phyloP scores from a whole-genome alignment of 2,329 filamentous ascomycete genomes.

The Colletotrichum liaoningense region DNA sequence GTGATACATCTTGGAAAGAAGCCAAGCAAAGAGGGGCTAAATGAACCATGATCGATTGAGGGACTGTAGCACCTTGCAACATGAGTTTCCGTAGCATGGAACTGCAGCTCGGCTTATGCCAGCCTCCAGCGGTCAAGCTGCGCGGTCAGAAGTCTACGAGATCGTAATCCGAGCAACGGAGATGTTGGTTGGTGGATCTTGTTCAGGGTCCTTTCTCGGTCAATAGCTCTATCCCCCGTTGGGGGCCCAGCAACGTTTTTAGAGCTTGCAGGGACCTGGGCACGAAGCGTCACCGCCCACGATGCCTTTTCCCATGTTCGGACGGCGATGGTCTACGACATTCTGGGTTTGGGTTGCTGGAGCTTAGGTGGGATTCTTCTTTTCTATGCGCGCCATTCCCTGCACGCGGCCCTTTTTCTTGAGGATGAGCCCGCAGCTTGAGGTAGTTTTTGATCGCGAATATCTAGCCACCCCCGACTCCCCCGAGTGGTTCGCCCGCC shows the following conservation, averaged over 20 bases:
- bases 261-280: conserved; percentile 21
- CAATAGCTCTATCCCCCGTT: not conserved
- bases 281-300: not conserved
- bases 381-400: conserved; percentile 13
- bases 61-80: not conserved
- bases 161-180: conserved; percentile 21
- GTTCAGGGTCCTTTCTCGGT: conserved; percentile 3
- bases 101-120: not conserved
- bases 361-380: not conserved
- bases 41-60: not conserved
- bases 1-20: not conserved
- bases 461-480: not conserved
- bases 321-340: not conserved
- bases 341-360: not conserved
- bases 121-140: not conserved
- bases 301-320: not conserved
- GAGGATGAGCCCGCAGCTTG: conserved; percentile 6
- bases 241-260: not conserved
- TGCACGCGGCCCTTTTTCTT: conserved; percentile 5
- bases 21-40: not conserved
- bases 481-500: conserved; percentile 13
- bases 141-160: not conserved
- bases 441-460: conserved; percentile 2
- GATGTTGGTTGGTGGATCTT: not conserved
- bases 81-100: not conserved